Evolutionary conservation across 345 rosid genomes (phyloP), one percentile per base, ranked within the genome.

Genomic region (Mangifera indica): DNA sequence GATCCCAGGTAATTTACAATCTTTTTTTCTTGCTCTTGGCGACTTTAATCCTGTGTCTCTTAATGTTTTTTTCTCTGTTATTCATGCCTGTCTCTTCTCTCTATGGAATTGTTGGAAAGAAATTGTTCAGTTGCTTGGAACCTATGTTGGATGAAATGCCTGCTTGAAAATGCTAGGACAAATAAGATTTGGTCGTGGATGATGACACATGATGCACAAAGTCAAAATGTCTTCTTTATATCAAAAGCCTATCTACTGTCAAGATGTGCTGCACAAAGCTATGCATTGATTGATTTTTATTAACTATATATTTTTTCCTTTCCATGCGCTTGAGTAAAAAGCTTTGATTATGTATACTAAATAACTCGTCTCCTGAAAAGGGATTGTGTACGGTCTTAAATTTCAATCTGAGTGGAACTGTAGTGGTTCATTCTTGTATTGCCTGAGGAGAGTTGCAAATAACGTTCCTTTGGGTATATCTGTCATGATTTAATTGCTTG

Each of bases 341-440:
- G 45, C 54, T 63, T 60, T 55, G 53, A 66, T 59, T 64, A 10
- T 44, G 64, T 69, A 60, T 67, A 34, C 69, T 15, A 53, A 72
- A 63, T 69, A 79, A 79, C 67, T 78, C 52, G 21, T 42, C 75
- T 75, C 26, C 40, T 66, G 69, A 51, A 44, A 74, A 92, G 97
- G 95, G 95, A 93, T 66, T 34, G 85, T 74, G 77, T 63, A 67
- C 92, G 78, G 71, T 85, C 82, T n/a, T 66, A 89, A 81, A 76
- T 77, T 73, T 82, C 90, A 76, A 64, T 61, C 81, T 42, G 97
- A 90, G 60, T 85, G 88, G 70, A 89, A 85, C 78, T 85, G 81
- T 80, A 91, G 97, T 74, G 97, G 97, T 75, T 82, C 94, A 59
- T 65, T 91, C 80, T 78, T 74, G 66, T 71, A 75, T 78, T 91